Evolutionary conservation across 2,329 filamentous ascomycete species (phyloP), one percentile per base, ranked within the genome.

Genomic region (Fusarium fracticaudum): DNA sequence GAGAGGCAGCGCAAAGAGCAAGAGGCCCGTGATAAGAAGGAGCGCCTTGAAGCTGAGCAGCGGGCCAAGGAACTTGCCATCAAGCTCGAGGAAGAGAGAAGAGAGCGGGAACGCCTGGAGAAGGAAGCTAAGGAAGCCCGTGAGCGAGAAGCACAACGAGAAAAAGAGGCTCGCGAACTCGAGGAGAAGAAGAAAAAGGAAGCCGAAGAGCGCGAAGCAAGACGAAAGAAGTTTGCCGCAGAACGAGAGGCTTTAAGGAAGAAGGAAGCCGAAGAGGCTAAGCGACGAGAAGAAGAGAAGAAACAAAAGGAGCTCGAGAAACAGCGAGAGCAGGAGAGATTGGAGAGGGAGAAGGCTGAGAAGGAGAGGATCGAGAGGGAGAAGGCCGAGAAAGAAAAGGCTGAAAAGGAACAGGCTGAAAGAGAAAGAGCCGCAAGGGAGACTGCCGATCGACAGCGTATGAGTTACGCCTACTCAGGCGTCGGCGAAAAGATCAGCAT

Each of bases 401-500:
- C 63, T 10, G 74, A 74, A 15, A 80, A 77, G 63, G 79, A 80
- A 73, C 64, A 72, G 71, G 77, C 76, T 53, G 79, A 81, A 74
- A 67, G 71, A 69, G 79, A 78, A 61, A 80, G 81, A 64, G 80
- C 79, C 13, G 80, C 74, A 71, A 44, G 81, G 74, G 69, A 77
- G 79, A 69, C 66, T 47, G 66, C 64, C 6, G 33, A 59, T 50
- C 84, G 87, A 70, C 85, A 85, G 69, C 83, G 84, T 45, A 87
- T 85, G 74, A 85, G 86, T n/a, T 92, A 92, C 77, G 90, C 90
- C 65, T 92, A 85, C 82, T 90, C 88, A 62, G 87, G 90, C 38
- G 88, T 91, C 29, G 92, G 92, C 58, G 92, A 94, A 81, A 91
- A 87, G 82, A 91, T 88, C 57, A 92, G 90, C 81, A 91, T 91